Evolutionary conservation across 495 filamentous ascomycete genomes (phyloP).

Genomic region (Thermochaetoides thermophila): DNA sequence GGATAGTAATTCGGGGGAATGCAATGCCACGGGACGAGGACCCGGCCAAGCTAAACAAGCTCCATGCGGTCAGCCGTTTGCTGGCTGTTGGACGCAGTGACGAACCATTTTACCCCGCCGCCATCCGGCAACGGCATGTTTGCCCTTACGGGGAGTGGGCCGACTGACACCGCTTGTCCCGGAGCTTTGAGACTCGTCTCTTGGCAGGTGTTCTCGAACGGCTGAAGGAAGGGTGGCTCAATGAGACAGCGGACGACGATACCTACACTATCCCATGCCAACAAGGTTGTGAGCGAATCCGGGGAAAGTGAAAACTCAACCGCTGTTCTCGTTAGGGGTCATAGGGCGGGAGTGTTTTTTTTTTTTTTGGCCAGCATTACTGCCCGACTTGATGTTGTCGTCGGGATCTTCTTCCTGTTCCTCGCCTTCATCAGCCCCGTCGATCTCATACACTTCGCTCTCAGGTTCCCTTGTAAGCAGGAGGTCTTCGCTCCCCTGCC

Average conservation of each 20-base stretch:
- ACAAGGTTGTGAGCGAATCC: background rate
- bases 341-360: too few relatives aligned
- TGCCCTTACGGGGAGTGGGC: too few relatives aligned
- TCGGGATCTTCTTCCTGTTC: background rate
- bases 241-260: too few relatives aligned
- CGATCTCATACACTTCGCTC: conserved; percentile 18
- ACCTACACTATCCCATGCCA: too few relatives aligned
- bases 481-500: conserved; percentile 38
- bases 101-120: too few relatives aligned
- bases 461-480: conserved; percentile 20
- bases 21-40: too few relatives aligned
- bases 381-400: background rate
- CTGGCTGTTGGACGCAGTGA: too few relatives aligned
- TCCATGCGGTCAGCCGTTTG: too few relatives aligned
- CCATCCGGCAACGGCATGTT: too few relatives aligned
- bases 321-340: background rate
- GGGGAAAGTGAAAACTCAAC: background rate
- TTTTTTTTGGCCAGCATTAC: too few relatives aligned
- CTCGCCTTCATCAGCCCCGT: conserved; percentile 11
- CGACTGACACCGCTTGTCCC: background rate
- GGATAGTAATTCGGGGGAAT: too few relatives aligned
- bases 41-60: too few relatives aligned
- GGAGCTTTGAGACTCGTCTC: background rate
- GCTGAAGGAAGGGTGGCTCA: background rate
- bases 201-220: background rate